A percentile compares a stretch with the other conserved stretches of the same genome.
These are phyloP conservation scores for Vitis hybrid DNA, from an alignment of 177 flowering plant species.

Conservation along the genomic window DNA sequence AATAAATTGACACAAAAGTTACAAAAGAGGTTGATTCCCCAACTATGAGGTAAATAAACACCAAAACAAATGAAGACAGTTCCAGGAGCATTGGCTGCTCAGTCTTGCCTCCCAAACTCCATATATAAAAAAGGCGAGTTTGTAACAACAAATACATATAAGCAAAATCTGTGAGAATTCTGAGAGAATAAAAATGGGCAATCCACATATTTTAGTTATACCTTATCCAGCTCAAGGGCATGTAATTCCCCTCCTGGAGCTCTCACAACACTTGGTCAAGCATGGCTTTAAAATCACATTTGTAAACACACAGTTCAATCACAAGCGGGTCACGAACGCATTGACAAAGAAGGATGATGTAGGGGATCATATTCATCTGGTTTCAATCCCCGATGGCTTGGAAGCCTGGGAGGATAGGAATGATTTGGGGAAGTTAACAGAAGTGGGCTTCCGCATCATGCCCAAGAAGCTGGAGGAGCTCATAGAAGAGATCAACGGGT, in stretches of 20 bases:
- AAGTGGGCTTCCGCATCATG: slow-evolving; percentile 6
- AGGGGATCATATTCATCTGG: slow-evolving; percentile 12
- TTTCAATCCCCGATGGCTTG: slow-evolving; percentile 43
- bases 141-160: no score
- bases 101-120: slow-evolving; percentile 28
- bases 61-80: no score
- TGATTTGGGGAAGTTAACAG: slow-evolving; percentile 12
- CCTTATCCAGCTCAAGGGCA: slow-evolving; percentile 30
- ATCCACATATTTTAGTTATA: slow-evolving; percentile 27
- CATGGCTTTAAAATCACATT: slow-evolving; percentile 28
- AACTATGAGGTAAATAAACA: no score
- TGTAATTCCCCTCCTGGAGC: slow-evolving; percentile 25
- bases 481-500: slow-evolving; percentile 22
- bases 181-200: slow-evolving; percentile 21
- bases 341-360: background rate
- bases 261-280: slow-evolving; percentile 17
- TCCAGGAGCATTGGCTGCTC: no score
- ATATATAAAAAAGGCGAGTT: no score
- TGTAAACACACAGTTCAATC: slow-evolving; percentile 30
- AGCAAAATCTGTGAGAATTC: slow-evolving; percentile 5
- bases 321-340: slow-evolving; percentile 18
- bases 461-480: slow-evolving; percentile 30
- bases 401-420: slow-evolving; percentile 30
- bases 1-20: no score
- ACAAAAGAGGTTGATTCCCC: no score